Evolutionary conservation across 83 land plant species (phyloP).

Genomic region (Picea abies): DNA sequence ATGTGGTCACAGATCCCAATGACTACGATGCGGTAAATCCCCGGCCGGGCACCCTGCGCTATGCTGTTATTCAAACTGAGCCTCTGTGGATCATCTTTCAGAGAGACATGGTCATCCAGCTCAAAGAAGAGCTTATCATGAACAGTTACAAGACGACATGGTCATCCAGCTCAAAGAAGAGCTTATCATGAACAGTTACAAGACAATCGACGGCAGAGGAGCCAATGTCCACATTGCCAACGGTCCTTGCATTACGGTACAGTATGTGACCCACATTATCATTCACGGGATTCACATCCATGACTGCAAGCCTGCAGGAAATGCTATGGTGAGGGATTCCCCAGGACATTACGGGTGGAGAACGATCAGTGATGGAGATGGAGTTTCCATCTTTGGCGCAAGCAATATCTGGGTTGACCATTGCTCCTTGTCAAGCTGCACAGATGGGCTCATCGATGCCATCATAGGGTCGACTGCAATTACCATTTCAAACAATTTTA

Average conservation of each 20-base stretch:
- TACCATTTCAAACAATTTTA: conserved; percentile 29
- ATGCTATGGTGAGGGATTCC: conserved; percentile 22
- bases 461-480: conserved; percentile 17
- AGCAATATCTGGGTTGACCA: too few relatives aligned
- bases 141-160: too few relatives aligned
- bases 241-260: conserved; percentile 28
- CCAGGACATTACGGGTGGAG: conserved; percentile 20
- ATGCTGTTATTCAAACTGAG: conserved; percentile 23
- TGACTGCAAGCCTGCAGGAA: conserved; percentile 11
- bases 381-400: conserved; percentile 18
- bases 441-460: conserved; percentile 20
- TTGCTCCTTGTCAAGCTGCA: too few relatives aligned
- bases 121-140: conserved; percentile 30
- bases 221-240: conserved; percentile 25
- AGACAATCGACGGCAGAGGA: conserved; percentile 29
- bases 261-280: conserved; percentile 25
- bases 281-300: conserved; percentile 29
- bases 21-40: too few relatives aligned
- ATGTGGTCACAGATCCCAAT: not conserved
- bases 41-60: conserved; percentile 39
- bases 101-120: conserved; percentile 22
- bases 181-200: too few relatives aligned
- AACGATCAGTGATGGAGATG: conserved; percentile 21
- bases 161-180: too few relatives aligned
- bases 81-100: conserved; percentile 29